phyloP scores from a whole-genome alignment of 2,329 filamentous ascomycete species.

The Xylariaceae sp. region DNA sequence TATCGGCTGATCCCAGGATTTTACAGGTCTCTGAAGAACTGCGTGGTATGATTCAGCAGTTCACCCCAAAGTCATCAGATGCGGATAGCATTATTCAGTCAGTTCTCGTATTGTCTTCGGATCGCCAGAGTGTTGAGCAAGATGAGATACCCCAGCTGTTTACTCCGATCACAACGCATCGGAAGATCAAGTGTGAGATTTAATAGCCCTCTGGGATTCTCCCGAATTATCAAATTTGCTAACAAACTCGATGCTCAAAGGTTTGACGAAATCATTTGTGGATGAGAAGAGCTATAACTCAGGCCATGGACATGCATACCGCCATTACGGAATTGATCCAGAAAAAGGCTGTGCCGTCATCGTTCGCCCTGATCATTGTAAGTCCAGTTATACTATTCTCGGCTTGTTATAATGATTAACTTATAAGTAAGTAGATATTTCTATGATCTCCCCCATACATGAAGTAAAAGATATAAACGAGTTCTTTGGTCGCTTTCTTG shows the following conservation, averaged over 20 bases:
- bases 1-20: not conserved
- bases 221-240: not conserved
- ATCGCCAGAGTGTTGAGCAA: slow-evolving; percentile 45
- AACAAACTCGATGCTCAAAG: slow-evolving; percentile 31
- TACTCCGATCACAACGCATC: slow-evolving; percentile 52
- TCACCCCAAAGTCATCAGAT: slow-evolving; percentile 40
- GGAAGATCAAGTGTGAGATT: slow-evolving; percentile 49
- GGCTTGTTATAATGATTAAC: not conserved
- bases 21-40: slow-evolving; percentile 20
- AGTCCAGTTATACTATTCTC: no score
- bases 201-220: not conserved
- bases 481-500: no score
- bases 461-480: no score
- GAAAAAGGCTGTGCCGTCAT: slow-evolving; percentile 45
- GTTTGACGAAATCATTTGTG: slow-evolving; percentile 55
- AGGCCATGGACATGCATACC: slow-evolving; percentile 55
- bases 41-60: slow-evolving; percentile 30
- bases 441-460: no score
- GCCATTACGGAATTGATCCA: slow-evolving; percentile 49
- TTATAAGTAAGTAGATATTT: slow-evolving; percentile 1
- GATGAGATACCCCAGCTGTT: slow-evolving; percentile 53
- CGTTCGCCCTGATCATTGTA: slow-evolving; percentile 60
- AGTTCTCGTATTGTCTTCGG: slow-evolving; percentile 49
- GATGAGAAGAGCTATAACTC: slow-evolving; percentile 53
- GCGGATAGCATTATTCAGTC: slow-evolving; percentile 55